Conservation (phyloP, 257 asterid genomes). For the Solanum paucissectum region DNA sequence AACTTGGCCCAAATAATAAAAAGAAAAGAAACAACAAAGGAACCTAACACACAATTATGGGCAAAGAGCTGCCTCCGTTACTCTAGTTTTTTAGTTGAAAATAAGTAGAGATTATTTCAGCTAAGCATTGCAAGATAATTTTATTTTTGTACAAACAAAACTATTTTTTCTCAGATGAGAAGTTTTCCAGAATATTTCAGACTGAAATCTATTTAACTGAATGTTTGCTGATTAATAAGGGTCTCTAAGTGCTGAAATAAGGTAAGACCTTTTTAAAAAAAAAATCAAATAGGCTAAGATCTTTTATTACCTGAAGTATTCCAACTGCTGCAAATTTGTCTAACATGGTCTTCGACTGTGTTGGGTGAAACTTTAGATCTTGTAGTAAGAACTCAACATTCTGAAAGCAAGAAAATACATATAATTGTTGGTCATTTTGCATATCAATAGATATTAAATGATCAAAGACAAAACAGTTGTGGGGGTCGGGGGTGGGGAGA, state of each 20-base stretch:
- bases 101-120: neutral
- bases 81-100: neutral
- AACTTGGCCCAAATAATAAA: neutral
- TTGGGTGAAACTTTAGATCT: constrained; percentile 53
- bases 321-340: constrained; percentile 97
- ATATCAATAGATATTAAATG: neutral
- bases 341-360: constrained; percentile 38
- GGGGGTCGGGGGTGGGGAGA: neutral
- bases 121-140: neutral
- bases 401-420: constrained; percentile 15
- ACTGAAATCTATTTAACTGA: neutral
- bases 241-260: neutral
- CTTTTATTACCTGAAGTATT: constrained; percentile 68
- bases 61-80: neutral
- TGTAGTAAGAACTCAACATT: constrained; percentile 43
- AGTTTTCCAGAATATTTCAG: neutral
- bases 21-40: neutral
- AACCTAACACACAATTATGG: neutral
- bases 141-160: neutral
- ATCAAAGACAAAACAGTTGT: neutral
- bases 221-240: neutral
- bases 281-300: neutral
- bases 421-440: neutral
- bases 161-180: neutral
- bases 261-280: neutral